Evolutionary conservation across 2,329 filamentous ascomycete genomes (phyloP), one percentile per base, ranked within the genome.

Genomic region (Scolecobasidium constrictum): DNA sequence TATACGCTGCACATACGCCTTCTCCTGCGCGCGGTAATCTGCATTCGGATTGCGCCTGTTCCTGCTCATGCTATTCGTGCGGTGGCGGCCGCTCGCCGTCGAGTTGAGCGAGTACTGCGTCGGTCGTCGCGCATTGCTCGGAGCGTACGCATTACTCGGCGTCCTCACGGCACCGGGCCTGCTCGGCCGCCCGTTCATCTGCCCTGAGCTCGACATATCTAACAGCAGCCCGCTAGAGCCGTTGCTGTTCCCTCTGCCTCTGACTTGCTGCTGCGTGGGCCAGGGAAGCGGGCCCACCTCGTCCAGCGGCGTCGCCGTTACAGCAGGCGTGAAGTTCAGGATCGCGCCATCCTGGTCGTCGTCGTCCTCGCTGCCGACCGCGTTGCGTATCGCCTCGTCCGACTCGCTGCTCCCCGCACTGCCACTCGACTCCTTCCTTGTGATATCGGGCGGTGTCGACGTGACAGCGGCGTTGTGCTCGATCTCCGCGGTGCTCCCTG

Each of bases 1-100:
- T 56, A 96, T 75, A 52, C 90, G 81, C 61, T 94, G 86, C 23
- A 96, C 82, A 58, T 98, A 98, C 45, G 90, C 90, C 58, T 88
- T 86, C 62, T 96, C 90, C 63, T 96, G 86, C 38, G 85, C 84
- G 47, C 83, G 71, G 57, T 85, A 86, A 51, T 83, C 78, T 41
- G 79, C 78, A 53, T 81, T 81, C 7, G 81, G 81, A 53, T 85
- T 82, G 46, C 75, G 66, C 28, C 69, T 60, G 31, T 58, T 56
- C 48, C 78, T 66, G 47, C 72, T 73, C 3, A 68, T 61, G 2
- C 77, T 79, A 5, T 67, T 70, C 5, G 73, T 77, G 47, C 77
- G 70, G 48, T 72, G 68, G 44, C 71, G 68, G n/a, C n/a, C n/a
- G 49, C 66, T 66, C 17, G 59, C 63, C 45, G 65, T 50, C 33